A percentile compares a stretch with the other conserved stretches of the same genome.
phyloP scores from a whole-genome alignment of 2,329 filamentous ascomycete genomes.

The Calonectria pauciramosa region DNA sequence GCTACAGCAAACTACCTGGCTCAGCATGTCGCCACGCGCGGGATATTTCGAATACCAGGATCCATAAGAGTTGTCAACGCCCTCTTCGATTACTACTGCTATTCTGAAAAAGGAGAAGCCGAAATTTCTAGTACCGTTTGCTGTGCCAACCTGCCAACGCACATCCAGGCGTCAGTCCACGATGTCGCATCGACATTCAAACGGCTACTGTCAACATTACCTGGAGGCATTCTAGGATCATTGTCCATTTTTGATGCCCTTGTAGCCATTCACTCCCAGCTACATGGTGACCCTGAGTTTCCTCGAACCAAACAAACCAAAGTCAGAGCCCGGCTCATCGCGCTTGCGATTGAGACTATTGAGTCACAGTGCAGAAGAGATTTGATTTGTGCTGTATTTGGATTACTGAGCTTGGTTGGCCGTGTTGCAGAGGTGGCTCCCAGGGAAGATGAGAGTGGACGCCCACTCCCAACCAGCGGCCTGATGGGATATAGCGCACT shows the following conservation, averaged over 20 bases:
- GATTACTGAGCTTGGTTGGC: conserved; percentile 73
- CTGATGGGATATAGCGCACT: conserved; percentile 75
- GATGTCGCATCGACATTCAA: conserved; percentile 79
- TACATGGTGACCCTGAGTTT: conserved; percentile 65
- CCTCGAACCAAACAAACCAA: conserved; percentile 67
- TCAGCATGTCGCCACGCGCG: conserved; percentile 67
- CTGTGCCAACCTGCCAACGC: conserved; percentile 69
- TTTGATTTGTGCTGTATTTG: conserved; percentile 77
- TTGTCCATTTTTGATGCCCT: conserved; percentile 72
- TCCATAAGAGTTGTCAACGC: conserved; percentile 68
- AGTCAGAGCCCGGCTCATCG: conserved; percentile 74
- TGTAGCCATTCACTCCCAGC: conserved; percentile 70
- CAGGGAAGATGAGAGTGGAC: conserved; percentile 65
- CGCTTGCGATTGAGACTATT: conserved; percentile 72
- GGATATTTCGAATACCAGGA: conserved; percentile 75
- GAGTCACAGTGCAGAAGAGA: conserved; percentile 72
- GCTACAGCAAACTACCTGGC: conserved; percentile 75
- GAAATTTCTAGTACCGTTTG: conserved; percentile 70
- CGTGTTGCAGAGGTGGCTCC: conserved; percentile 67
- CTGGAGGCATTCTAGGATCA: conserved; percentile 76
- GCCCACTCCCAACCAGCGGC: conserved; percentile 67
- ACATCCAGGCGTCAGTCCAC: conserved; percentile 71
- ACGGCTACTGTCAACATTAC: conserved; percentile 71
- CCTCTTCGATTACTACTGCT: conserved; percentile 75
- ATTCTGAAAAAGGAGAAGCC: conserved; percentile 59